Base-by-base conservation (phyloP, 1,284 basidiomycete species). In the Ustilago trichophora region DNA sequence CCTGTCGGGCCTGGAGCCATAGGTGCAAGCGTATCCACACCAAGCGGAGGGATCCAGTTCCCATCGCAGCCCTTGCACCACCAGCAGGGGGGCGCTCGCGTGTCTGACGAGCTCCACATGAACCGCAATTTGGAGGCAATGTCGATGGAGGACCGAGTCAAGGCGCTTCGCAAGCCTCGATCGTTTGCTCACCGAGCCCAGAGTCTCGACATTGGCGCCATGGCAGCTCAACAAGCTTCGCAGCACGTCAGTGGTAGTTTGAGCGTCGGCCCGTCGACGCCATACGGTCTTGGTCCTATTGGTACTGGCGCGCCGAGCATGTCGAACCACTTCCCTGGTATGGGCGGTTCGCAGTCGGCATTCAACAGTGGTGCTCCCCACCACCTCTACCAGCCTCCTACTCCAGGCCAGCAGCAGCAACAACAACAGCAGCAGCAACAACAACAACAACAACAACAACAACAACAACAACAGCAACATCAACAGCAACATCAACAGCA, bases 121-220 rank as follows among this genome's bases (percentile, higher is more conserved):
- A 55, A 59, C 31, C 59, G 62, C 24, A 52, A 45, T 16, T 21
- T 62, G 29, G 72, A 73, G 27, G 60, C 58, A 31, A 60, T 70
- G 46, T 64, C 47, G 44, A 67, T 69, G 52, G 76, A 78, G 6
- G 76, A 75, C 21, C 64, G 65, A 6, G 52, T 71, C 37, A 60
- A 62, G 26, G 60, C 69, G 33, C 58, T 76, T 9, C 68, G 74
- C 11, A 76, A 77, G 51, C 72, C 72, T 13, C 47, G 75, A 13
- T 76, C 75, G 33, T 74, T 74, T 47, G 69, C 70, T 10, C 72
- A 78, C 48, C 74, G 76, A 9, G 62, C 76, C 3, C 76, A 78
- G 48, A 75, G 72, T 37, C 60, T 78, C 7, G 76, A 78, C 56
- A 77, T 77, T 47, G 62, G 71, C 12, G 67, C 73, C 3, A 53